Evolutionary conservation across 176 grass and related monocot genomes (phyloP), one percentile per base, ranked within the genome.

Genomic region (Triticum turgidum): DNA sequence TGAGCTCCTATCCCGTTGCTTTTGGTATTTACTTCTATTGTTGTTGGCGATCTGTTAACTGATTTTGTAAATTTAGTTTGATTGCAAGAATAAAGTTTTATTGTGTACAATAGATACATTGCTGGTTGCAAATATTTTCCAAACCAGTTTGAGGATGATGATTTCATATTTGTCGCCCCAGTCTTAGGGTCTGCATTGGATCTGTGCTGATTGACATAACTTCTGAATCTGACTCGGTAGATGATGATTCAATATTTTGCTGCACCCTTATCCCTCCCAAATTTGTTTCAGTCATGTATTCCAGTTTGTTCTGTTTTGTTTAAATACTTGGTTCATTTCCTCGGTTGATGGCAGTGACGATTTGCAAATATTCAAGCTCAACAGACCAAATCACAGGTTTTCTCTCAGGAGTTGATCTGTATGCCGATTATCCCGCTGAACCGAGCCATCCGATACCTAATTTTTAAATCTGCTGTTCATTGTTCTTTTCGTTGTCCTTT

Each of bases 341-440:
- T 22, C 7, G 3, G 47, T 17, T 0, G 52, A 56, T 56, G 52
- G 52, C 52, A 56, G 52, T 56, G 52, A 56, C 2, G 52, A 56
- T 56, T 56, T 56, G 14, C 65, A 68, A 89, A 90, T 84, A 88
- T 92, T 97, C 95, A 97, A 97, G 95, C 95, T 94, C 92, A 97
- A 97, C 95, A 97, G 92, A 97, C 95, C 95, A 76, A 80, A 97
- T 97, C 61, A 66, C 95, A 91, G 88, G 79, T 91, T 85, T 89
- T 94, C 85, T 87, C 68, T 58, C 2, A 61, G 15, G 86, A 69
- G 69, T 88, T 30, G 91, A 90, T 98, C 70, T 98, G 95, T 89
- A 93, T 98, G 95, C 86, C 85, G 95, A 98, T 61, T 76, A 63
- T 30, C 90, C 93, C 91, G 95, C 95, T 98, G 95, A 56, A 56